Conservation (phyloP, 2,329 filamentous ascomycete species). For the Talaromyces sp. region DNA sequence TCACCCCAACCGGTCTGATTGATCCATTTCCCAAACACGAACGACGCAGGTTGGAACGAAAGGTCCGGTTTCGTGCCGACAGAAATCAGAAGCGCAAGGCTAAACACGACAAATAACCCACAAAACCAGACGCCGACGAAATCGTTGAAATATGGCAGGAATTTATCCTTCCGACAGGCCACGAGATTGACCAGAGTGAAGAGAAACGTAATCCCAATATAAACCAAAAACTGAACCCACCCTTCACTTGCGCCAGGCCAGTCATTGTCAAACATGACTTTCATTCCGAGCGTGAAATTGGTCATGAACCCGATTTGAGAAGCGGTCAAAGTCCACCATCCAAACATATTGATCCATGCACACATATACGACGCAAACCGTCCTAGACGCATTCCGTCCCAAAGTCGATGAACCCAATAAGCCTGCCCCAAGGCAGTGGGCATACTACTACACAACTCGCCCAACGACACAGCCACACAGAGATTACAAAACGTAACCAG, state of each 20-base stretch:
- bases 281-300: slow-evolving; percentile 54
- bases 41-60: slow-evolving; percentile 46
- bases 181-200: slow-evolving; percentile 50
- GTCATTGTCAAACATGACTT: slow-evolving; percentile 47
- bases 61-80: slow-evolving; percentile 45
- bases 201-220: slow-evolving; percentile 45
- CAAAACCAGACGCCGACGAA: slow-evolving; percentile 52
- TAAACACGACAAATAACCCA: slow-evolving; percentile 50
- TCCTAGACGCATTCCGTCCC: slow-evolving; percentile 34
- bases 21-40: slow-evolving; percentile 51
- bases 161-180: slow-evolving; percentile 46
- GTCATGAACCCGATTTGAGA: slow-evolving; percentile 56
- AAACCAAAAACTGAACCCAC: slow-evolving; percentile 54
- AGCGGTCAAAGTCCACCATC: slow-evolving; percentile 55
- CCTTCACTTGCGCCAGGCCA: slow-evolving; percentile 44
- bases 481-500: slow-evolving; percentile 51
- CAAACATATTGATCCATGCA: slow-evolving; percentile 57
- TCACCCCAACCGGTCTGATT: slow-evolving; percentile 51
- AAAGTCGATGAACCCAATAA: slow-evolving; percentile 50
- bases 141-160: slow-evolving; percentile 52
- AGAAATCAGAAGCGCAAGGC: slow-evolving; percentile 48
- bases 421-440: slow-evolving; percentile 57
- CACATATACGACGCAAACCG: slow-evolving; percentile 53
- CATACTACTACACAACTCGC: slow-evolving; percentile 55
- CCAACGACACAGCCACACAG: slow-evolving; percentile 52